Evolutionary conservation across 345 rosid species (phyloP).

Genomic region (Acer yangbiense): DNA sequence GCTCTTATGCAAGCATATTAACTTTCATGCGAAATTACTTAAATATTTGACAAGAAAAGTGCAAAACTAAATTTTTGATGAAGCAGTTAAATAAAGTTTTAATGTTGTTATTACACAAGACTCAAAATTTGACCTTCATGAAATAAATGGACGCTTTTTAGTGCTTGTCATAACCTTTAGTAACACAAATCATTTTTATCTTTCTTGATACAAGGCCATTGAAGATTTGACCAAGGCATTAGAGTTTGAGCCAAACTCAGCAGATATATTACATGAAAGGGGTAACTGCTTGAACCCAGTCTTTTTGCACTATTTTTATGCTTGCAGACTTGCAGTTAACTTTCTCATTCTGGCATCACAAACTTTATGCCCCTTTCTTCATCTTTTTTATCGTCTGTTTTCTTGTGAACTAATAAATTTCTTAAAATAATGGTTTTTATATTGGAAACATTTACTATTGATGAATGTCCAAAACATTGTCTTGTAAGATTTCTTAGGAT

Average conservation of each 20-base stretch:
- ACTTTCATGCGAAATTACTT: constrained; percentile 1
- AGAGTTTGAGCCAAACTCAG: constrained; percentile 81
- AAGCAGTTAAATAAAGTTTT: constrained; percentile 13
- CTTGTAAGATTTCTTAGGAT: background rate
- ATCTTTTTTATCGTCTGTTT: background rate
- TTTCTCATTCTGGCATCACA: constrained; percentile 5
- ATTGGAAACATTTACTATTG: background rate
- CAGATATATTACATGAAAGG: constrained; percentile 92
- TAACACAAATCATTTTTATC: constrained; percentile 17
- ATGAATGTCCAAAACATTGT: background rate
- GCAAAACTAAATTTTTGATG: background rate
- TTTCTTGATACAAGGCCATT: constrained; percentile 67
- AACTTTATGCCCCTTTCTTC: background rate
- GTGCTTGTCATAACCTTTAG: background rate
- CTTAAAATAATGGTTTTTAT: background rate
- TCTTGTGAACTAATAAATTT: background rate
- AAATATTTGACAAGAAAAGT: constrained; percentile 16
- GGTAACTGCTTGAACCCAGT: constrained; percentile 48
- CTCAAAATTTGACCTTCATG: background rate
- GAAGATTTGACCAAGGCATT: constrained; percentile 88
- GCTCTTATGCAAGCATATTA: constrained; percentile 5
- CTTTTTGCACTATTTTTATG: background rate
- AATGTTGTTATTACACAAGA: constrained; percentile 19
- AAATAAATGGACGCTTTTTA: constrained; percentile 7
- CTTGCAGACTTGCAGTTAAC: background rate